phyloP scores from a whole-genome alignment of 345 rosid genomes.

The Citrus australasica region DNA sequence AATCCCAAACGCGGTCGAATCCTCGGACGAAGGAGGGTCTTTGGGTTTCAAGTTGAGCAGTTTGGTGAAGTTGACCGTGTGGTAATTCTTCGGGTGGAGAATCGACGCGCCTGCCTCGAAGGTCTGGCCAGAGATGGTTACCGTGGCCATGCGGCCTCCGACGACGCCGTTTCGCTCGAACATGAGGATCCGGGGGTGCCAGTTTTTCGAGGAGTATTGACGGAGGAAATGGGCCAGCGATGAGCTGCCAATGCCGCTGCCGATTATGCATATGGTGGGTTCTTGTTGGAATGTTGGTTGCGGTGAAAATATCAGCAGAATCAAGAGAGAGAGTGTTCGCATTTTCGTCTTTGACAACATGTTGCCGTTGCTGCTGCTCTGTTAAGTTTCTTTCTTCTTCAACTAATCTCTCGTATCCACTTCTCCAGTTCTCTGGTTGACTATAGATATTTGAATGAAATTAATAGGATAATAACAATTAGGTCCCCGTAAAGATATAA shows the following conservation, averaged over 20 bases:
- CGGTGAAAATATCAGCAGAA: constrained; percentile 16
- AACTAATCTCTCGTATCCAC: too few relatives aligned
- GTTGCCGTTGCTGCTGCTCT: background rate
- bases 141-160: constrained; percentile 92
- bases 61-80: constrained; percentile 58
- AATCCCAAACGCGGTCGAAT: constrained; percentile 52
- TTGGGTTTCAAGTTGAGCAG: constrained; percentile 41
- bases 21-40: constrained; percentile 47
- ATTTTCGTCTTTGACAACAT: background rate
- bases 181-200: constrained; percentile 33
- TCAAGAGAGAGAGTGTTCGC: background rate
- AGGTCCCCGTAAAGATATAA: too few relatives aligned
- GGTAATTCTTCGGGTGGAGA: constrained; percentile 83
- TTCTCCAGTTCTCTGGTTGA: too few relatives aligned
- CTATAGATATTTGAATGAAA: too few relatives aligned
- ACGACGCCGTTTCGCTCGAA: constrained; percentile 68
- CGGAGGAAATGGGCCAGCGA: constrained; percentile 89
- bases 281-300: constrained; percentile 14
- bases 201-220: constrained; percentile 40
- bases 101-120: constrained; percentile 94
- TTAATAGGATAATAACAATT: too few relatives aligned
- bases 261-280: constrained; percentile 69
- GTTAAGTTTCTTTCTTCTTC: background rate
- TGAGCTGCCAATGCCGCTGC: constrained; percentile 90
- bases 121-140: constrained; percentile 48